Conservation (phyloP, 1,284 basidiomycete genomes). For the Pholiota adiposa region DNA sequence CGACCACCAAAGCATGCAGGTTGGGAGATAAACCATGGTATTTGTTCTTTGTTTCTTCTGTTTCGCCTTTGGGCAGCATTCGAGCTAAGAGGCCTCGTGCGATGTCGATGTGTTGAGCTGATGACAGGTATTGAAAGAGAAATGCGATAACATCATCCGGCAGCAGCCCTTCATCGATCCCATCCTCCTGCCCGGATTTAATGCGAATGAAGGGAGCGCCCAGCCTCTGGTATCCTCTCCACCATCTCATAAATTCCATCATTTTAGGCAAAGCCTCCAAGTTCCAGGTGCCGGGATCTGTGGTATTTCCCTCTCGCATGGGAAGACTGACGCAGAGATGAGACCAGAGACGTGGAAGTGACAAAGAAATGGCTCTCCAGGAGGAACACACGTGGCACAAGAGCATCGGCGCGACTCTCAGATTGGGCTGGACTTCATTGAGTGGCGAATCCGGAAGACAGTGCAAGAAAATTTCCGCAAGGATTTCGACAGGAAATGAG, state of each 20-base stretch:
- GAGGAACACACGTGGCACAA: not conserved
- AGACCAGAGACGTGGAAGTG: not conserved
- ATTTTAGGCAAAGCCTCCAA: not conserved
- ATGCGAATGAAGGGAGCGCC: not conserved
- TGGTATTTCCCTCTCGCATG: not conserved
- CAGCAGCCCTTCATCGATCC: not conserved
- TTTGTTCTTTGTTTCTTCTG: too few species aligned
- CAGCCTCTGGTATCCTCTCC: not conserved
- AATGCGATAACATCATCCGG: not conserved
- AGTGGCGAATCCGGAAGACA: not conserved
- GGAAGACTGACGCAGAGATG: not conserved
- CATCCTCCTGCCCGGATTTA: not conserved
- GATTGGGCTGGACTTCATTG: not conserved
- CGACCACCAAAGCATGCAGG: not conserved
- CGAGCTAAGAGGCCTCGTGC: not conserved
- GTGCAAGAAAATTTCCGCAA: not conserved
- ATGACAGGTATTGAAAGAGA: not conserved
- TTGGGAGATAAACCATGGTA: not conserved
- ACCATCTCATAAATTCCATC: not conserved
- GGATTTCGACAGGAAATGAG: not conserved
- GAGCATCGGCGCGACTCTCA: not conserved
- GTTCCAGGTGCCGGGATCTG: not conserved
- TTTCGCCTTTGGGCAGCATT: not conserved
- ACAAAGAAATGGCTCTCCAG: not conserved
- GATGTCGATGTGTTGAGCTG: not conserved